A percentile compares a stretch with the other conserved stretches of the same genome.
Conservation (phyloP, 257 asterid genomes). For the Rhazya stricta region DNA sequence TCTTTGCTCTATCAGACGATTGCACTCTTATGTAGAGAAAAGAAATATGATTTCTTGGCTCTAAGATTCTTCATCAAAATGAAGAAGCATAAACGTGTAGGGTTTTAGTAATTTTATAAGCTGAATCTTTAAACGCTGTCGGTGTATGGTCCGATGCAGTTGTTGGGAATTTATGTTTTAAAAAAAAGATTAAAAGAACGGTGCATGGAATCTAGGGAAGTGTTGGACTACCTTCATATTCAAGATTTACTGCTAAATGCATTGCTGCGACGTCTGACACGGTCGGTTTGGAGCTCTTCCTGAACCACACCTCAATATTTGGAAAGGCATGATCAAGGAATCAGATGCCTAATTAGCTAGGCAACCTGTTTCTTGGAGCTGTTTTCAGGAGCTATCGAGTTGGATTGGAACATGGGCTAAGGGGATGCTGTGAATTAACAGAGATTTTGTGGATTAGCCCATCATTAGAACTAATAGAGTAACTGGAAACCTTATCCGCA, state of each 20-base stretch:
- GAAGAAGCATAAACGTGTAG: neutral
- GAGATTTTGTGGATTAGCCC: too few relatives aligned
- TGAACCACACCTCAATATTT: neutral
- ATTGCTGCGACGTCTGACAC: too few relatives aligned
- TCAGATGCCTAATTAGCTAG: too few relatives aligned
- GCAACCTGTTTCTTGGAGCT: too few relatives aligned
- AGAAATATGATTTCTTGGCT: neutral
- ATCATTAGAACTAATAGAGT: too few relatives aligned
- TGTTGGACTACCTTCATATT: neutral
- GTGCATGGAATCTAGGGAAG: neutral
- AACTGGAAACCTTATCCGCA: too few relatives aligned
- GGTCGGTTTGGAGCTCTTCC: neutral
- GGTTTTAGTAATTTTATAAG: neutral
- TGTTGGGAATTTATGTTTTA: neutral
- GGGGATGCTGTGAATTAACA: too few relatives aligned
- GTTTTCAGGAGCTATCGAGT: too few relatives aligned
- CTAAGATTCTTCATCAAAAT: neutral
- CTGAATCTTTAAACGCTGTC: neutral
- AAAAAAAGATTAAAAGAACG: neutral
- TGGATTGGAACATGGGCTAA: too few relatives aligned
- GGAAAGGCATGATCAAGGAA: too few relatives aligned
- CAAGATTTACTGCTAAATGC: neutral
- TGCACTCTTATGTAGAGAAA: neutral
- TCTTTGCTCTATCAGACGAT: too few relatives aligned
- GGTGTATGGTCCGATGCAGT: neutral